phyloP scores from a whole-genome alignment of 2,329 filamentous ascomycete species.

The Xenoacremonium recifei region DNA sequence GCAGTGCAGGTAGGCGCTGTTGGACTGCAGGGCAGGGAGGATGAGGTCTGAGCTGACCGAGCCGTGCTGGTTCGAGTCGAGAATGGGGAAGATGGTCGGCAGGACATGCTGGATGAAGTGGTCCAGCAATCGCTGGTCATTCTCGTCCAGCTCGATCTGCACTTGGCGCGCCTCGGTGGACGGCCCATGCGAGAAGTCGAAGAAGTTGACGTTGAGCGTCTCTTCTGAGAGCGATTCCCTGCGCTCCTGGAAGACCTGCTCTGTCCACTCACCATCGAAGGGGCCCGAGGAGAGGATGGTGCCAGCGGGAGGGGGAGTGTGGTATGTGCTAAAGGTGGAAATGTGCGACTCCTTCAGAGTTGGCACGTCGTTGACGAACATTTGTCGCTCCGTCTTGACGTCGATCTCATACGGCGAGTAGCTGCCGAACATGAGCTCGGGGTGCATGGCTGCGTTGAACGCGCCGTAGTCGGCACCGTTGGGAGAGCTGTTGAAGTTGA shows the following conservation, averaged over 20 bases:
- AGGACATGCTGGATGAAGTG: slow-evolving; percentile 90
- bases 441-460: slow-evolving; percentile 63
- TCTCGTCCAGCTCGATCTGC: slow-evolving; percentile 80
- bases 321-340: slow-evolving; percentile 90
- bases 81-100: slow-evolving; percentile 85
- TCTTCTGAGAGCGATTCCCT: slow-evolving; percentile 68
- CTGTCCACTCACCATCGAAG: slow-evolving; percentile 61
- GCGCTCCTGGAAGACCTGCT: slow-evolving; percentile 34
- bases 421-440: slow-evolving; percentile 56
- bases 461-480: slow-evolving; percentile 54
- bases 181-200: slow-evolving; percentile 73
- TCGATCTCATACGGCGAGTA: slow-evolving; percentile 88
- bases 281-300: slow-evolving; percentile 63
- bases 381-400: slow-evolving; percentile 91
- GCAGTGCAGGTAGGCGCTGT: slow-evolving; percentile 93
- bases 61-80: slow-evolving; percentile 86
- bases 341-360: slow-evolving; percentile 82
- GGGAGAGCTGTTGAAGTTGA: slow-evolving; percentile 68
- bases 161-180: slow-evolving; percentile 64
- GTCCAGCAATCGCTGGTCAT: slow-evolving; percentile 81
- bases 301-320: slow-evolving; percentile 71
- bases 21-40: slow-evolving; percentile 82
- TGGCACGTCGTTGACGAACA: slow-evolving; percentile 88
- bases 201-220: slow-evolving; percentile 72
- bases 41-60: slow-evolving; percentile 79